A percentile compares a stretch with the other conserved stretches of the same genome.
Conservation (phyloP, 352 stramenopile species). For the Thraustotheca clavata region DNA sequence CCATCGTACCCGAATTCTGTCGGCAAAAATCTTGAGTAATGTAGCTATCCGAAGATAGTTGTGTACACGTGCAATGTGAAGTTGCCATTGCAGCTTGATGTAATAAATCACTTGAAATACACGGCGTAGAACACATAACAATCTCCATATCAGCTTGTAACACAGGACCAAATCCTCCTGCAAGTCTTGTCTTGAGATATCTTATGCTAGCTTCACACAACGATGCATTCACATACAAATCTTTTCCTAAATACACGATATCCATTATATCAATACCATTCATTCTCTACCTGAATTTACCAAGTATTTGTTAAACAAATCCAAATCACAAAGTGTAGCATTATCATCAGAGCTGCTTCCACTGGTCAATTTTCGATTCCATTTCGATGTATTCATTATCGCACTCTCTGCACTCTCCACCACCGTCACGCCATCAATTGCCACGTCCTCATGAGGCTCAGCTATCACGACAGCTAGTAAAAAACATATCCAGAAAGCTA, state of each 20-base stretch:
- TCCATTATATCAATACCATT: neutral
- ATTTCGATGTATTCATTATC: too few species aligned
- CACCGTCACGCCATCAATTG: too few species aligned
- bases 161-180: slow-evolving; percentile 49
- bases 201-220: slow-evolving; percentile 69
- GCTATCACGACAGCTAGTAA: too few species aligned
- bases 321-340: too few species aligned
- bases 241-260: slow-evolving; percentile 25
- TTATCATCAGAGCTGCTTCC: neutral
- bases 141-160: slow-evolving; percentile 56
- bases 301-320: neutral
- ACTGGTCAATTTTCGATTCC: neutral
- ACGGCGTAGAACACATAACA: slow-evolving; percentile 82
- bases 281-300: neutral
- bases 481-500: too few species aligned
- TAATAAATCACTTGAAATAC: slow-evolving; percentile 65
- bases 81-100: slow-evolving; percentile 62
- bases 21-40: slow-evolving; percentile 67
- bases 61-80: slow-evolving; percentile 70
- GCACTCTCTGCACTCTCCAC: too few species aligned
- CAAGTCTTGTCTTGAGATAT: slow-evolving; percentile 49
- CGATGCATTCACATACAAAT: slow-evolving; percentile 65
- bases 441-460: too few species aligned
- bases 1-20: slow-evolving; percentile 42
- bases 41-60: slow-evolving; percentile 66